Evolutionary conservation across 2,329 filamentous ascomycete species (phyloP), one percentile per base, ranked within the genome.

Genomic region (Cladosporium phlei): DNA sequence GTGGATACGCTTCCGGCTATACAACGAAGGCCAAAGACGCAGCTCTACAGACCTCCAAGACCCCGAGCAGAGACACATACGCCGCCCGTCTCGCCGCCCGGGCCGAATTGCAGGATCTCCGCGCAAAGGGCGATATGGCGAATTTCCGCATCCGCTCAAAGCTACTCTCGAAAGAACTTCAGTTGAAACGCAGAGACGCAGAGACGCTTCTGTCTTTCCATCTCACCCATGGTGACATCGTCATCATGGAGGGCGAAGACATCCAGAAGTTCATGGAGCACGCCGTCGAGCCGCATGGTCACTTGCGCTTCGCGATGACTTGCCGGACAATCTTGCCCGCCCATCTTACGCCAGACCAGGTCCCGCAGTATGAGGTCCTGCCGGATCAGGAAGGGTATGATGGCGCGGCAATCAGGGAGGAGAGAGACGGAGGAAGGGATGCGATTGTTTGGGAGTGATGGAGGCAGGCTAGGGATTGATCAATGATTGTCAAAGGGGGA

Each of bases 231-330:
- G 82, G 82, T 0, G 82, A 85, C 57, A 74, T 85, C 9, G 71
- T 80, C 2, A 66, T 84, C 14, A 85, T 85, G 80, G 74, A 81
- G 53, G 81, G 80, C 0, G 66, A 65, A 0, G 64, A 67, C 0
- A 76, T 86, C 10, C 83, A 86, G 54, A 68, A 72, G 53, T 68
- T 73, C 16, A 80, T 81, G 46, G 79, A 83, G 71, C 79, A 82
- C 55, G 65, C 67, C 16, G 78, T 82, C 0, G 70, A 68, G 0
- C 73, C 77, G 4, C 50, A 62, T 8, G 76, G 76, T 0, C 70
- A 67, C 39, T 63, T 79, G 32, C 67, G 78, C 2, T 82, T 79
- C 59, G 78, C 78, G 1, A 54, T 82, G 38, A 83, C 79, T 0
- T 74, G 72, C 48, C 69, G 79, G 2, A 72, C 72, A 28, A 73